Evolutionary conservation across 805 yeast genomes (phyloP), one percentile per base, ranked within the genome.

Genomic region (Candida alai): DNA sequence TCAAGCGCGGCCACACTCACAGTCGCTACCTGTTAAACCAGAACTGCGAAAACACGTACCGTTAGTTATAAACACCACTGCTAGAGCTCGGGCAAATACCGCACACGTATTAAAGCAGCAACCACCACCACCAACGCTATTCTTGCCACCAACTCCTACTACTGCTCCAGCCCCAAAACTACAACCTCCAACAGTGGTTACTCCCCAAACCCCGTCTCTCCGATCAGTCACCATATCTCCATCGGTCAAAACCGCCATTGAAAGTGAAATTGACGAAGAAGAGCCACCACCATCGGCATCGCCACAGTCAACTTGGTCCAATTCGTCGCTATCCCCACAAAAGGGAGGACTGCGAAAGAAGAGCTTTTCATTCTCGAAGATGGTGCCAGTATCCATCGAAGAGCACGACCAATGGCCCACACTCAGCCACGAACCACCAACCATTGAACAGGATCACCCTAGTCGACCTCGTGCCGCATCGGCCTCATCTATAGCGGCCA

Each of bases 201-300:
- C 44, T n/a, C 51, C 15, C 21, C 24, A 25, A 11, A n/a, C 32
- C 2, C 24, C 62, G 9, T 61, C 70, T 1, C 48, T 66, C 24
- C 63, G 63, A 34, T 56, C 66, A 4, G 50, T 66, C 5, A 59
- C 68, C 3, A 62, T 63, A 7, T 58, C 68, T 9, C 70, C 69
- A 7, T 60, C 60, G 34, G 42, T 51, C 0, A 41, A 60, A 30
- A 33, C 33, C 7, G n/a, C n/a, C n/a, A n/a, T n/a, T n/a, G n/a
- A n/a, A n/a, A n/a, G n/a, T n/a, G n/a, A n/a, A n/a, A n/a, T n/a
- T n/a, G n/a, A n/a, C 13, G 21, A 23, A 15, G 37, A 33, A 4
- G 34, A 37, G 12, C 34, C 29, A 15, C 44, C 36, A n/a, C 35
- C 25, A 13, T 40, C 48, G 4, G 11, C 24, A 3, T 51, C 56